Base-by-base conservation (phyloP, 1,284 basidiomycete genomes). In the Cryptococcus wingfieldii region DNA sequence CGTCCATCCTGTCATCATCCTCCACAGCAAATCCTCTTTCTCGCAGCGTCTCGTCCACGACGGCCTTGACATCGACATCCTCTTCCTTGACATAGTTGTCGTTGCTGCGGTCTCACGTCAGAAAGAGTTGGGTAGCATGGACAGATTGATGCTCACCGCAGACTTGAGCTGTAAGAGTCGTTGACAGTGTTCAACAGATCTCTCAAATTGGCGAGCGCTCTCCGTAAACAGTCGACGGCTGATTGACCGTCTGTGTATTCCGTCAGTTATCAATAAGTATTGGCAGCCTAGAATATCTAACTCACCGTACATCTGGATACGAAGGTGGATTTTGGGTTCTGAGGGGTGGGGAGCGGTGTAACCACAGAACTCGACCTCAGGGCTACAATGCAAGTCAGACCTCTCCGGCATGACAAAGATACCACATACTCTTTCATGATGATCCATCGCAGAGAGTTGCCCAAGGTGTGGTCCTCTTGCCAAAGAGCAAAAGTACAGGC, bases 251-350 rank as follows among this genome's bases (percentile, higher is more conserved):
- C 90, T 92, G 64, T 1, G 34, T 16, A 19, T 7, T 25, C 31
- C 42, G 14, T 28, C 10, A 37, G 41, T 16, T 31, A 3, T 9
- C 45, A 9, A 25, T 2, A 28, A 23, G 18, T 19, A 18, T 13
- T 16, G 27, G 16, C 10, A 27, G 9, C 45, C 2, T 34, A 23
- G 14, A 45, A 25, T 13, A 8, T 25, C 6, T 31, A 25, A 83
- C 92, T 67, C 71, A 97, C 93, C 93, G 71, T 95, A 95, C 94
- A 98, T 98, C 83, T 98, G 95, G 60, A 98, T 89, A 18, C 96
- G 87, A 45, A 98, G 80, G 71, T 98, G 90, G 66, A 98, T 96
- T 72, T 90, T 87, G 68, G 90, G 89, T 79, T 98, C 95, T 19
- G 93, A 96, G 5, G 95, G 94, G 78, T 98, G 94, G 1, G 95